phyloP scores from a whole-genome alignment of 306 rosid species.

The Oemleria cerasiformis region DNA sequence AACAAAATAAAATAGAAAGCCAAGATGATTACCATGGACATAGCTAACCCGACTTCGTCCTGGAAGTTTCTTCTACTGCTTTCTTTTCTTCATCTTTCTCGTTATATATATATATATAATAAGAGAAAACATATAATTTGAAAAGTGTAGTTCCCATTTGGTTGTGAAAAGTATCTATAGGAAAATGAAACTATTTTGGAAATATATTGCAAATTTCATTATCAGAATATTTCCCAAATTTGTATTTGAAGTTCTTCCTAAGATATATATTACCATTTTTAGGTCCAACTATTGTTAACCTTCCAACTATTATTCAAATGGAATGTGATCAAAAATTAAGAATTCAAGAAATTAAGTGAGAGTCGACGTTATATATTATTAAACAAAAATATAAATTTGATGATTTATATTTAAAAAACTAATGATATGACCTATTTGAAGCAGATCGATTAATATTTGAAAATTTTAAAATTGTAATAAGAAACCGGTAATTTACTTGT shows the following conservation, averaged over 20 bases:
- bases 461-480: no score
- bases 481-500: no score
- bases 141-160: neutral
- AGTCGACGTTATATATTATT: neutral
- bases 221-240: neutral
- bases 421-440: no score
- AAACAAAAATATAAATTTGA: no score
- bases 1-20: neutral
- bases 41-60: neutral
- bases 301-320: neutral
- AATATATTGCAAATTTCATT: neutral
- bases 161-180: neutral
- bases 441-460: no score
- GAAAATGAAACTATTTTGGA: neutral
- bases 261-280: neutral
- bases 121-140: neutral
- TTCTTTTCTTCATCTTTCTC: neutral
- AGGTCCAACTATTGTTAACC: neutral
- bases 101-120: no score
- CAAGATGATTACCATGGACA: slow-evolving; percentile 13
- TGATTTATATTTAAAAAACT: no score
- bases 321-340: neutral
- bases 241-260: neutral
- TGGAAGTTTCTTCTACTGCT: neutral
- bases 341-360: neutral